Conservation (phyloP, 2,329 filamentous ascomycete species). For the Colletotrichum gloeosporioides region DNA sequence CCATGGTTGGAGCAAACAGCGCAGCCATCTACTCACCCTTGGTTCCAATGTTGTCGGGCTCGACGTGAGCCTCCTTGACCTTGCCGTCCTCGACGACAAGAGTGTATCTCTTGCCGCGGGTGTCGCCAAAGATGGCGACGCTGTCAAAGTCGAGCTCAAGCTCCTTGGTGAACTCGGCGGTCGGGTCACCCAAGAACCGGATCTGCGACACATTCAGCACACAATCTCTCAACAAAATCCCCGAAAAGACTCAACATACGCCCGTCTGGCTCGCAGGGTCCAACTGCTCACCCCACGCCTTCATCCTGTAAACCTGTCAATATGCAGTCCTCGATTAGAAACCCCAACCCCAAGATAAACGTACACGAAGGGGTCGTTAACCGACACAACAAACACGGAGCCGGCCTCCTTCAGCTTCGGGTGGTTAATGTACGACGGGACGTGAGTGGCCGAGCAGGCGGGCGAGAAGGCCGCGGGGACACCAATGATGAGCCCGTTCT, state of each 20-base stretch:
- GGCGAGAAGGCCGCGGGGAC: slow-evolving; percentile 79
- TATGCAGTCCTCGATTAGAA: slow-evolving; percentile 7
- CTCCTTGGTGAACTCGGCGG: slow-evolving; percentile 79
- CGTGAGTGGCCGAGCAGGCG: slow-evolving; percentile 67
- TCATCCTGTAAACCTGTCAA: slow-evolving; percentile 67
- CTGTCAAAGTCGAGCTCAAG: slow-evolving; percentile 85
- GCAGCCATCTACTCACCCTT: slow-evolving; percentile 60
- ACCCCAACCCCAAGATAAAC: slow-evolving; percentile 37
- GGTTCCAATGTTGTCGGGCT: slow-evolving; percentile 87
- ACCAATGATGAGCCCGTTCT: slow-evolving; percentile 83
- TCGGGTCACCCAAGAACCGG: slow-evolving; percentile 86
- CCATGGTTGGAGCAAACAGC: not conserved
- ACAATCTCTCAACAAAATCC: not conserved
- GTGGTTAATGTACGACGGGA: slow-evolving; percentile 87
- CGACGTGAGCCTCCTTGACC: slow-evolving; percentile 80
- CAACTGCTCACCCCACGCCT: slow-evolving; percentile 82
- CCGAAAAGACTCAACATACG: slow-evolving; percentile 56
- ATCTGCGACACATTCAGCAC: slow-evolving; percentile 59
- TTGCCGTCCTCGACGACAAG: slow-evolving; percentile 84
- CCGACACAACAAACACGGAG: slow-evolving; percentile 85
- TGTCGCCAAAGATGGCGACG: slow-evolving; percentile 78
- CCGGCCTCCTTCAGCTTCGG: slow-evolving; percentile 80
- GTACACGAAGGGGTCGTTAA: slow-evolving; percentile 96
- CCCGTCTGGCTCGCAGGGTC: slow-evolving; percentile 78
- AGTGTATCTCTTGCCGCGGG: slow-evolving; percentile 87